These are phyloP conservation scores for Pyrenophora tritici-repentis DNA, from an alignment of 2,329 filamentous ascomycete genomes.

Conservation along the genomic window DNA sequence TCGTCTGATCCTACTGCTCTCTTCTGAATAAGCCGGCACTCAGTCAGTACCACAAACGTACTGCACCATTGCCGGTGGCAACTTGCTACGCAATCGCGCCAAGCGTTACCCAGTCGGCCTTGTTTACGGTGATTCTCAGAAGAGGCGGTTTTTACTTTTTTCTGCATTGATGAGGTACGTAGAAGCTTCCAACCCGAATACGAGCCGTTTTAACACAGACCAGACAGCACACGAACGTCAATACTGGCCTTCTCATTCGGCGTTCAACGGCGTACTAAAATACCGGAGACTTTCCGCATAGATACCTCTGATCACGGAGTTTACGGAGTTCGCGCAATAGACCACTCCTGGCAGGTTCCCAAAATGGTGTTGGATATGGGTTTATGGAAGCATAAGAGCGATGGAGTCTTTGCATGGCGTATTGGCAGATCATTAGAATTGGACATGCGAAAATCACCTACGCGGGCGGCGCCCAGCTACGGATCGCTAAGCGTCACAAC, in stretches of 20 bases:
- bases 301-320: constrained; percentile 41
- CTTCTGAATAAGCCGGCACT: neutral
- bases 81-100: neutral
- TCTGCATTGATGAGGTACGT: constrained; percentile 7
- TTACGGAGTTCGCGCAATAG: constrained; percentile 27
- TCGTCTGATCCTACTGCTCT: neutral
- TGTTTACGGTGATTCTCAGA: neutral
- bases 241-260: constrained; percentile 9
- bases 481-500: constrained; percentile 26
- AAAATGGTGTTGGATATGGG: constrained; percentile 23
- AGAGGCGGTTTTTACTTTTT: neutral
- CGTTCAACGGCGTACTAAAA: constrained; percentile 12
- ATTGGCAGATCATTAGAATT: constrained; percentile 14
- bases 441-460: constrained; percentile 15
- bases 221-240: constrained; percentile 8
- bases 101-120: neutral
- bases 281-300: constrained; percentile 16
- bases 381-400: constrained; percentile 24
- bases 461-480: constrained; percentile 16
- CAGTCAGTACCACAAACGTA: neutral
- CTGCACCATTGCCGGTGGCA: neutral
- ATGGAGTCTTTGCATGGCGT: constrained; percentile 19
- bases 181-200: neutral
- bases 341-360: constrained; percentile 16
- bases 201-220: neutral